These are phyloP conservation scores for Sclerotinia glacialis DNA, from an alignment of 2,329 filamentous ascomycete genomes.

Conservation along the genomic window DNA sequence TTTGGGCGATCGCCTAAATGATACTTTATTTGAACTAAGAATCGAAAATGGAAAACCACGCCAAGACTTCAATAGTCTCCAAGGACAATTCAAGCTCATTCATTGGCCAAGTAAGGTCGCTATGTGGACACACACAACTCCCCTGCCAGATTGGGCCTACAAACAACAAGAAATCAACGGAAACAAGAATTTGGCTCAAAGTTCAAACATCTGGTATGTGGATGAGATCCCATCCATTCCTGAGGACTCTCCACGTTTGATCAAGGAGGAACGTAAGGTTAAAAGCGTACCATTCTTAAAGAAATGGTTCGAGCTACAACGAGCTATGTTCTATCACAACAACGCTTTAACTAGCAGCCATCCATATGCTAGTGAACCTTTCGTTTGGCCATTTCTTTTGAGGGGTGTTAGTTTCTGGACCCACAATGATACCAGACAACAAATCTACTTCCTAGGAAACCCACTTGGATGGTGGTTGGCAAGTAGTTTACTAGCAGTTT, in stretches of 20 bases:
- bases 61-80: slow-evolving; percentile 85
- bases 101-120: slow-evolving; percentile 94
- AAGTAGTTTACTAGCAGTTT: slow-evolving; percentile 88
- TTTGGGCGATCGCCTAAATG: slow-evolving; percentile 71
- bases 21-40: slow-evolving; percentile 89
- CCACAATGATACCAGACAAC: slow-evolving; percentile 86
- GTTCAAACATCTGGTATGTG: slow-evolving; percentile 91
- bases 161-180: slow-evolving; percentile 99
- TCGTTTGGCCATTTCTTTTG: slow-evolving; percentile 96
- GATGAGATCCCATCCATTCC: slow-evolving; percentile 85
- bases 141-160: slow-evolving; percentile 95
- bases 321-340: slow-evolving; percentile 99
- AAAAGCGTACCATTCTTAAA: slow-evolving; percentile 83
- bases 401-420: slow-evolving; percentile 99
- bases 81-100: slow-evolving; percentile 92
- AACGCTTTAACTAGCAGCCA: slow-evolving; percentile 96
- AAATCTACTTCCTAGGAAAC: slow-evolving; percentile 98
- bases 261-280: slow-evolving; percentile 73
- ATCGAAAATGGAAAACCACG: slow-evolving; percentile 80
- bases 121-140: slow-evolving; percentile 97
- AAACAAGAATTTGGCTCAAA: slow-evolving; percentile 89
- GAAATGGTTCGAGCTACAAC: slow-evolving; percentile 95
- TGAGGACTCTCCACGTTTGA: slow-evolving; percentile 65
- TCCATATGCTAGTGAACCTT: slow-evolving; percentile 90
- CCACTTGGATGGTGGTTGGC: slow-evolving; percentile 97